Base-by-base conservation (phyloP, 1,284 basidiomycete species). In the Ceratobasidium sp. region DNA sequence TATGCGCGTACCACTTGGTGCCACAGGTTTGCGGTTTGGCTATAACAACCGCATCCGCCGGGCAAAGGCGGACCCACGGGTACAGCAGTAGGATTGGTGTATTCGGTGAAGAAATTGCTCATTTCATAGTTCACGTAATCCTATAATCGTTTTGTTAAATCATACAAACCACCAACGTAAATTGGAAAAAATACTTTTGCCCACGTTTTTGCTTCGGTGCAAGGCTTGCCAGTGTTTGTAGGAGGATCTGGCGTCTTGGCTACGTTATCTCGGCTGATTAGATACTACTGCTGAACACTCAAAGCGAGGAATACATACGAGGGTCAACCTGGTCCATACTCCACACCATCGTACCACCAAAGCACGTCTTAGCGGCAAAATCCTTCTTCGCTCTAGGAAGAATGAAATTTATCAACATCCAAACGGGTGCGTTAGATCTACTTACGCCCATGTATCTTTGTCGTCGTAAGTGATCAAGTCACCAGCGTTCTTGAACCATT, bases 401-500 rank as follows among this genome's bases (percentile, higher is more conserved):
- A 12, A 7, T 10, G 13, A 15, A 4, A n/a, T 69, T 56, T 40
- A 42, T 50, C 46, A 52, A 10, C 38, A 56, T 28, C 7, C 13
- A 38, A n/a, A n/a, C 7, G 6, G 15, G 38, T 40, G 7, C 9
- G 52, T 10, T 15, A 7, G 20, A n/a, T 10, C 9, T 23, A 42
- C 67, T 56, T 56, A 69, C 67, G 48, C 52, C 67, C 67, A 69
- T 56, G 67, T 69, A 40, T 69, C 67, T 38, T 69, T 57, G 48
- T 69, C 67, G 33, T 67, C 65, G 44, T 67, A 67, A 46, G 65
- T 67, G 50, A 67, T 67, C 65, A 67, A 67, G 44, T 67, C 67
- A 28, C 67, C 67, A 28, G 50, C 67, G 67, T 57, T 69, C 67
- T 69, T 69, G 67, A 69, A 69, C 67, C 67, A 69, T n/a, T 69